These are phyloP conservation scores for Pythium vanterpoolii DNA, from an alignment of 352 stramenopile genomes.

Conservation along the genomic window DNA sequence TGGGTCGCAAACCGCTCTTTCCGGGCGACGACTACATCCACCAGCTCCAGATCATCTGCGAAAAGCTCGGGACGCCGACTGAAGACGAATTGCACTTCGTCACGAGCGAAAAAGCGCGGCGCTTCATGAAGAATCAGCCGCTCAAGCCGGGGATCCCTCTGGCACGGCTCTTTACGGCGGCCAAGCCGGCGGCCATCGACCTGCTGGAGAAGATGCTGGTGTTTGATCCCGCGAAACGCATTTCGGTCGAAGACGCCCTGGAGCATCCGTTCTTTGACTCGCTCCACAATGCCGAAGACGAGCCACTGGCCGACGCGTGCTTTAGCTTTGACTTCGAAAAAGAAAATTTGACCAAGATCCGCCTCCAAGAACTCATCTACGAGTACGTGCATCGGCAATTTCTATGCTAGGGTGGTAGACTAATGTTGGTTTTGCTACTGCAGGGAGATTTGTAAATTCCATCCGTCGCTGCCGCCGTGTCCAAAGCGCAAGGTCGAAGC, in stretches of 20 bases:
- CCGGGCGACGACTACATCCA: slow-evolving; percentile 99
- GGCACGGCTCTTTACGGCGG: slow-evolving; percentile 67
- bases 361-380: slow-evolving; percentile 86
- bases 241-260: slow-evolving; percentile 92
- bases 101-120: slow-evolving; percentile 85
- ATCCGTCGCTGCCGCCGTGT: slow-evolving; percentile 41
- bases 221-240: slow-evolving; percentile 86
- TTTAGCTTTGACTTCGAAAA: slow-evolving; percentile 92
- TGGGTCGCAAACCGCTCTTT: slow-evolving; percentile 90
- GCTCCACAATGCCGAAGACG: slow-evolving; percentile 91
- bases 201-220: slow-evolving; percentile 86
- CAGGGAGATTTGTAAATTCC: slow-evolving; percentile 74
- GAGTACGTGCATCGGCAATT: slow-evolving; percentile 42
- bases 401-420: background rate
- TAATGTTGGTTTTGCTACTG: background rate
- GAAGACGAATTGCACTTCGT: slow-evolving; percentile 91
- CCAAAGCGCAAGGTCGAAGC: slow-evolving; percentile 12
- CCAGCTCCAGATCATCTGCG: slow-evolving; percentile 96
- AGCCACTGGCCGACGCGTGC: slow-evolving; percentile 68
- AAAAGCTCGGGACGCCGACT: slow-evolving; percentile 85
- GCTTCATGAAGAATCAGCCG: slow-evolving; percentile 85
- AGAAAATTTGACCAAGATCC: slow-evolving; percentile 74
- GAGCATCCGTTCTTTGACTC: slow-evolving; percentile 89
- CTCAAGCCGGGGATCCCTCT: slow-evolving; percentile 70
- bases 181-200: slow-evolving; percentile 68